Conservation (phyloP, 495 filamentous ascomycete genomes). For the Penicillium manginii region DNA sequence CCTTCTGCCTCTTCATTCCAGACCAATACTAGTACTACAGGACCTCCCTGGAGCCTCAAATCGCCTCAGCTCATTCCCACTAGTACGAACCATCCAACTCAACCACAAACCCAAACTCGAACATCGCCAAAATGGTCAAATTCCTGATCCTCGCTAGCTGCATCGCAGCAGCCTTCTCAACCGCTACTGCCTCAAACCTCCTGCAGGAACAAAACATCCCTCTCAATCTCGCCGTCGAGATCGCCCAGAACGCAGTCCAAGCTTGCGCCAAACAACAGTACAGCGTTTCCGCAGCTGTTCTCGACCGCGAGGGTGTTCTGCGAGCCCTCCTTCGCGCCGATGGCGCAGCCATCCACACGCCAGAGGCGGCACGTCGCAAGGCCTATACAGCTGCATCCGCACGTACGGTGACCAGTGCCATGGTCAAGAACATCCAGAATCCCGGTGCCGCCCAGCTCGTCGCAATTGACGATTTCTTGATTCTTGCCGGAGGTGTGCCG, state of each 20-base stretch:
- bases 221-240: background rate
- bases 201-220: slow-evolving; percentile 5
- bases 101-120: background rate
- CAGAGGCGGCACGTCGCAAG: slow-evolving; percentile 1
- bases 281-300: slow-evolving; percentile 3
- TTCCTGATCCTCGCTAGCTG: slow-evolving; percentile 1
- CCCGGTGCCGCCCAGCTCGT: slow-evolving; percentile 1
- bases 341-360: background rate
- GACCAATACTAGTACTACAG: background rate
- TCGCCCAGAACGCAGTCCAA: background rate
- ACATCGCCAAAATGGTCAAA: background rate
- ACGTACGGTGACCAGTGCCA: background rate
- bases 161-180: slow-evolving; percentile 2
- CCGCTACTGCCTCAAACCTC: background rate
- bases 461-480: background rate
- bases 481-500: slow-evolving; percentile 1
- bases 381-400: background rate
- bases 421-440: slow-evolving; percentile 1
- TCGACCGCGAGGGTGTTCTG: background rate
- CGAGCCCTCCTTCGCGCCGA: slow-evolving; percentile 1
- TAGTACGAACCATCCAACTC: background rate
- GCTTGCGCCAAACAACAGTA: background rate
- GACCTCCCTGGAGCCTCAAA: background rate
- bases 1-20: background rate
- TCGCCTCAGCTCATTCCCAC: background rate